Base-by-base conservation (phyloP, 345 rosid genomes). In the Passiflora organensis region DNA sequence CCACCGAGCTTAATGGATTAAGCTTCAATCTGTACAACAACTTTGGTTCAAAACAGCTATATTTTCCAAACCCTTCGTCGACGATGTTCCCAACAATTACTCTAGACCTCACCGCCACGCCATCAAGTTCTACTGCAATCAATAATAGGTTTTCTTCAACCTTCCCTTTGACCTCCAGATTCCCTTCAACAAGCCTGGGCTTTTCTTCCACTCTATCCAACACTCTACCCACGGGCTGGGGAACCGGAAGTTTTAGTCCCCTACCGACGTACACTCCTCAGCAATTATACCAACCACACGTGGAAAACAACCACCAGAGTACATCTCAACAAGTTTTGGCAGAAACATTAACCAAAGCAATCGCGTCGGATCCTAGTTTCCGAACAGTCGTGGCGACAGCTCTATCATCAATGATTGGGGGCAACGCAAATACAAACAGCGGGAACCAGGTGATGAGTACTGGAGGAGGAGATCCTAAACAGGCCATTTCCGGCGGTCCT, bases 81-180 rank as follows among this genome's bases (percentile, higher is more conserved):
- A 61, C 79, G 24, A 58, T 75, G 56, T 72, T 73, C 68, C 93
- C 95, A 41, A 90, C 97, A 13, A 71, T 90, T 55, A 84, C 97
- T 59, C 71, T 90, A 61, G 97, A 90, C 81, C 94, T 90, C 12
- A 83, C 88, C 13, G 14, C 81, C 13, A 68, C 87, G 18, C 72
- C 78, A n/a, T 62, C 89, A 16, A 60, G 80, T 6, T 45, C 75
- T 24, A 59, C 76, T 22, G 55, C 70, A 28, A 68, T 73, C 42
- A 73, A 80, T 62, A 72, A 78, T 41, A 66, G 72, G 34, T 62
- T 77, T 56, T 43, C 73, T 57, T 62, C 86, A 55, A 51, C 62
- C 64, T 58, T 70, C 45, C 9, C 54, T 51, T 25, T 72, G 32
- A 43, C 58, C 48, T 68, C 75, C 43, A 75, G 71, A 65, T 19